phyloP scores from a whole-genome alignment of 345 rosid species.

The Angophora floribunda region DNA sequence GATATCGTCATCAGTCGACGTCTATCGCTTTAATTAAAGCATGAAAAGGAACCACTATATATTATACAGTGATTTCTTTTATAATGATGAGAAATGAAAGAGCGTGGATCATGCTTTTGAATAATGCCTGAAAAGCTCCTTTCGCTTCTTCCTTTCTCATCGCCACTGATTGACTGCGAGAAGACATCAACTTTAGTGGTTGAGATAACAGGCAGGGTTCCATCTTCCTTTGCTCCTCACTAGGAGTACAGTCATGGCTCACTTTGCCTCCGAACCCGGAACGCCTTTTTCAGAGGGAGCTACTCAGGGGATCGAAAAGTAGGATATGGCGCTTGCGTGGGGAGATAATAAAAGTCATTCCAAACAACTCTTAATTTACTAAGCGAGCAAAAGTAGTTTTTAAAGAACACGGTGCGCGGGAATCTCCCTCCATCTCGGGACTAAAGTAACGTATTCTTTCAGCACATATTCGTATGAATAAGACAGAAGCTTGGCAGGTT shows the following conservation, averaged over 20 bases:
- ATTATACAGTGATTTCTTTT: not conserved
- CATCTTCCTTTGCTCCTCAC: not conserved
- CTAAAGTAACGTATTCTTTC: not conserved
- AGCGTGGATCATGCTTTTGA: not conserved
- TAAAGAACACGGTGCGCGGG: not conserved
- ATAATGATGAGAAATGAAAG: not conserved
- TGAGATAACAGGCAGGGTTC: not conserved
- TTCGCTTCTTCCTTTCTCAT: not conserved
- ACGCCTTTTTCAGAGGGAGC: not conserved
- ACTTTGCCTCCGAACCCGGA: not conserved
- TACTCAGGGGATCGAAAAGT: too few relatives aligned
- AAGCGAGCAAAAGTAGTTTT: not conserved
- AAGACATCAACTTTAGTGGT: not conserved
- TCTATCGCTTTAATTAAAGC: not conserved
- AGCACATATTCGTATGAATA: not conserved
- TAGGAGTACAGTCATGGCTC: not conserved
- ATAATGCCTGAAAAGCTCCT: not conserved
- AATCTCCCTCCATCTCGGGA: not conserved
- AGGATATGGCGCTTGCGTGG: too few relatives aligned
- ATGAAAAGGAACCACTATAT: not conserved
- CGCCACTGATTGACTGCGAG: not conserved
- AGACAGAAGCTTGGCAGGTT: not conserved
- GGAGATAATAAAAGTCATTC: not conserved
- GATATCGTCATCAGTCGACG: not conserved
- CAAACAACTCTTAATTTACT: not conserved